Evolutionary conservation across 371 early-diverging fungal species (phyloP), one percentile per base, ranked within the genome.

Genomic region (Encephalitozoon hellem): DNA sequence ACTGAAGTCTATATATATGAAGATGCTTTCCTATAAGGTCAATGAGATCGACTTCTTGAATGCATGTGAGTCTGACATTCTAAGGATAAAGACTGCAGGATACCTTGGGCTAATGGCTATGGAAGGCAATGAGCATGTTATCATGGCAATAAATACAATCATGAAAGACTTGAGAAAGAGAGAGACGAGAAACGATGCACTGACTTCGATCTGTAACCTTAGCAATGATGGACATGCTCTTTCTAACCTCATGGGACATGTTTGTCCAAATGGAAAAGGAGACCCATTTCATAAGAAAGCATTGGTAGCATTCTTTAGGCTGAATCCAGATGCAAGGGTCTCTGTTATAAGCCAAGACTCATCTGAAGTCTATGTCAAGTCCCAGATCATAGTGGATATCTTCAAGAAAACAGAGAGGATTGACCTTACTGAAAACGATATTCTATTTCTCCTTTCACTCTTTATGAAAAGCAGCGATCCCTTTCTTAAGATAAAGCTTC

Each of bases 301-400:
- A 6, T 8, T 72, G 9, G 52, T 72, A 4, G 72, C 72, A 5
- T 59, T 45, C n/a, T n/a, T 11, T 11, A 28, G 42, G n/a, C n/a
- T 72, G 47, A 39, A 34, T 59, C 49, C 49, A 25, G 21, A 45
- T n/a, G 38, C 26, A 11, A 59, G 5, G 9, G n/a, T 72, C 4
- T 32, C 21, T 63, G 9, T 72, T 21, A 64, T 72, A 26, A 47
- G 72, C 15, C 54, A 47, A 32, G 39, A 38, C 21, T 30, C 54
- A 41, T 32, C 41, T 0, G 42, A 59, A n/a, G 11, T 71, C 23
- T 71, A 38, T 30, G 52, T 70, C 11, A 79, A 79, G 39, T 9
- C 75, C 21, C 79, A 79, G 59, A 69, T 79, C n/a, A 4, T 79
- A 9, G 30, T 67, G 18, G 72, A 79, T 32, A 64, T 67, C 34